These are phyloP conservation scores for Turnera subulata DNA, from an alignment of 345 rosid species.

Conservation along the genomic window DNA sequence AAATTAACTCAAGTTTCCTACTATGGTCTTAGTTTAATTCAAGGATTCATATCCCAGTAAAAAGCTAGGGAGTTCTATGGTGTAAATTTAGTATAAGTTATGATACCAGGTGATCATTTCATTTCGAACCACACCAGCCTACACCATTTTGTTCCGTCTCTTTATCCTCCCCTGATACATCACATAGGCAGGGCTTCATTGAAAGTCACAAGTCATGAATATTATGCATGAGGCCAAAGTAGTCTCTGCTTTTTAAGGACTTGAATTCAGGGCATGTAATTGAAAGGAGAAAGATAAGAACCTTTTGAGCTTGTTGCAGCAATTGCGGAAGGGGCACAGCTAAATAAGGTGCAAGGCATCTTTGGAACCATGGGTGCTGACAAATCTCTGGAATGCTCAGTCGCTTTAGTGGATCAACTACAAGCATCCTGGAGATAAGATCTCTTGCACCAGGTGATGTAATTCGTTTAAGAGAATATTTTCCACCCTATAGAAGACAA, in stretches of 20 bases:
- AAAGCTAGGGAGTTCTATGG: neutral
- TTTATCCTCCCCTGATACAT: too few species aligned
- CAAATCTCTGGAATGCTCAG: constrained; percentile 84
- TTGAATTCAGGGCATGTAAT: too few species aligned
- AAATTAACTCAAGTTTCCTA: too few species aligned
- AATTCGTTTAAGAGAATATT: constrained; percentile 89
- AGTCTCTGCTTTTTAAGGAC: too few species aligned
- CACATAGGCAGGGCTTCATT: too few species aligned
- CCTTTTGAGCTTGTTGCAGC: constrained; percentile 78
- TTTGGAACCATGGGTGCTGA: constrained; percentile 89
- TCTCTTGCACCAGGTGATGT: constrained; percentile 86
- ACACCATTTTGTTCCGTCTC: too few species aligned
- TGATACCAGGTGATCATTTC: too few species aligned
- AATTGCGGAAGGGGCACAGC: constrained; percentile 85
- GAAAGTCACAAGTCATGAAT: too few species aligned
- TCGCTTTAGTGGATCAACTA: constrained; percentile 90
- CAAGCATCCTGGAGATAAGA: constrained; percentile 90
- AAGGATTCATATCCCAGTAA: neutral
- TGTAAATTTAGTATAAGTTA: too few species aligned
- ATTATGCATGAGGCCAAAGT: too few species aligned
- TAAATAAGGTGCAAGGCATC: constrained; percentile 78
- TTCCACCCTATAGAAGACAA: constrained; percentile 54
- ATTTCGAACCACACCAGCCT: too few species aligned
- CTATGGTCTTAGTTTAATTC: too few species aligned
- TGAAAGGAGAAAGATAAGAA: constrained; percentile 6